phyloP scores from a whole-genome alignment of 176 grass and related monocot species.

The Puccinellia tenuiflora region DNA sequence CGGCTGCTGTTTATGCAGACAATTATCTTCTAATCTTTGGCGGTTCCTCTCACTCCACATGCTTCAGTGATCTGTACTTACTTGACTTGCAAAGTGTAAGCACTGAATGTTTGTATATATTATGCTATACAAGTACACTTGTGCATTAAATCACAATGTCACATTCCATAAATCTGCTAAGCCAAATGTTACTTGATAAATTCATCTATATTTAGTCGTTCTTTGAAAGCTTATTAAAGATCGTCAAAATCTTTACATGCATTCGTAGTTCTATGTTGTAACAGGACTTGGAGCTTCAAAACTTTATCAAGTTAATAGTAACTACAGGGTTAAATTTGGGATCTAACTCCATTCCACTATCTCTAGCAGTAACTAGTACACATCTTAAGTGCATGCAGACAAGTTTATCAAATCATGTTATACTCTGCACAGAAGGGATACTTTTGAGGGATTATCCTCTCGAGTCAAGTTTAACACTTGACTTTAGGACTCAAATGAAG shows the following conservation, averaged over 20 bases:
- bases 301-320: neutral
- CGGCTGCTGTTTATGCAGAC: slow-evolving; percentile 60
- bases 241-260: neutral
- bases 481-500: neutral
- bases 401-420: neutral
- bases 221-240: slow-evolving; percentile 1
- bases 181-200: neutral
- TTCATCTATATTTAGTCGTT: neutral
- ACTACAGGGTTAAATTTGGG: neutral
- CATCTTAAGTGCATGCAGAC: neutral
- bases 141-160: neutral
- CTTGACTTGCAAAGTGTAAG: slow-evolving; percentile 83
- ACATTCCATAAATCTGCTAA: slow-evolving; percentile 1
- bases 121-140: slow-evolving; percentile 5
- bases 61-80: slow-evolving; percentile 89
- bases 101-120: neutral
- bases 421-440: neutral
- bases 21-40: slow-evolving; percentile 95
- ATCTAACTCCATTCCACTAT: slow-evolving; percentile 17
- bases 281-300: neutral
- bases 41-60: slow-evolving; percentile 89
- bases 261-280: neutral
- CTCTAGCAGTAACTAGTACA: neutral
- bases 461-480: neutral
- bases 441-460: neutral